Base-by-base conservation (phyloP, 345 rosid genomes). In the Acer yangbiense region DNA sequence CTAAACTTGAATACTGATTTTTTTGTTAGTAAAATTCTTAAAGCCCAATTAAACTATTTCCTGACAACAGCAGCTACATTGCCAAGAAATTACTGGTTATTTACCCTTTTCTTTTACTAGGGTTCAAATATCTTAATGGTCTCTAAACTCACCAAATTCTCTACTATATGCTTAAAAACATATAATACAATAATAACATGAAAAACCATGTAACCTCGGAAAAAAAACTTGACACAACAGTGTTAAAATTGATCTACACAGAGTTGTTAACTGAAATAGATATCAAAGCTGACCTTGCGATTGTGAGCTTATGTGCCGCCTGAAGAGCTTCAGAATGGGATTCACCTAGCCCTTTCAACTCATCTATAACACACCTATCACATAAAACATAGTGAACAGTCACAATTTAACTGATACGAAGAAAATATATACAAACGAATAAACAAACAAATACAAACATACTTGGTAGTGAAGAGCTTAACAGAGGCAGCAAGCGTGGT, bases 401-500 rank as follows among this genome's bases (percentile, higher is more conserved):
- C 35, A 29, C 9, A 6, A 29, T 43, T 13, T 65, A 23, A 23
- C 25, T 23, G 0, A 23, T 23, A 23, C 25, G 65, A 58, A 55
- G 12, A 66, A 11, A 52, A 61, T 14, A 43, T 9, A 44, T 10
- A 13, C 25, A 67, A 29, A 29, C 6, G 27, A 66, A 43, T 9
- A 44, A 7, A 13, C 25, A 67, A 29, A 29, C 6, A 50, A 66
- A 16, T 17, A 4, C 3, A 60, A 3, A 25, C 32, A 70, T 25
- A 95, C 99, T 89, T 87, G 76, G 94, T 92, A 44, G 94, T 92
- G 91, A 91, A 96, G 86, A 94, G 94, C 89, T 88, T 96, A 80
- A 92, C 94, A 9, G 94, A 81, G 12, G 87, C 95, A 8, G 90
- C 86, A 32, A 92, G 97, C 27, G 88, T 84, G 43, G 79, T 88